Percentiles rank a stretch among this genome's conserved stretches.
Evolutionary conservation across 2,329 filamentous ascomycete genomes (phyloP).

Genomic region (Exophiala aquamarina): DNA sequence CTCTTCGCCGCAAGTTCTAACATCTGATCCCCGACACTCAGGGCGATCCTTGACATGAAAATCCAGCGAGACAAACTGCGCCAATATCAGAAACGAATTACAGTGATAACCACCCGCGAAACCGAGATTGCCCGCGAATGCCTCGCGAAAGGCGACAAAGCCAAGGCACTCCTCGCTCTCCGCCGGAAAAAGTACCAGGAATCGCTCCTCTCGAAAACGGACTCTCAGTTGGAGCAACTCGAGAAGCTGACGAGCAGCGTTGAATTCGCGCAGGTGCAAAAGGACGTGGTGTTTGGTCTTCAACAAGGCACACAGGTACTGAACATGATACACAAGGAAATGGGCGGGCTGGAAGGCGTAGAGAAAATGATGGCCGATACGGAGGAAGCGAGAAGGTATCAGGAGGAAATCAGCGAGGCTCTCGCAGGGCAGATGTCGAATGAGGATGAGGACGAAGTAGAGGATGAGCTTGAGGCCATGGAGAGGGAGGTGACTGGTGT

Average conservation of each 20-base stretch:
- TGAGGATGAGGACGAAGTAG: slow-evolving; percentile 95
- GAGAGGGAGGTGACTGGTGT: slow-evolving; percentile 59
- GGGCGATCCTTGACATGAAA: slow-evolving; percentile 96
- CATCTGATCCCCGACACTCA: slow-evolving; percentile 5
- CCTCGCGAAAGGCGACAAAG: slow-evolving; percentile 75
- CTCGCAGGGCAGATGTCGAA: slow-evolving; percentile 85
- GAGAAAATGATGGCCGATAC: slow-evolving; percentile 94
- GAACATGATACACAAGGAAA: slow-evolving; percentile 88
- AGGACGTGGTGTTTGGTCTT: slow-evolving; percentile 89
- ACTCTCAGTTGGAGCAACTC: slow-evolving; percentile 88
- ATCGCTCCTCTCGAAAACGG: slow-evolving; percentile 81
- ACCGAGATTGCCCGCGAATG: slow-evolving; percentile 83
- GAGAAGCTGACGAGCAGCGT: slow-evolving; percentile 85
- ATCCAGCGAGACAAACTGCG: slow-evolving; percentile 95
- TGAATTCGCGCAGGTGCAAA: slow-evolving; percentile 95
- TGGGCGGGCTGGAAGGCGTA: slow-evolving; percentile 90
- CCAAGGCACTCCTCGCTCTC: slow-evolving; percentile 79
- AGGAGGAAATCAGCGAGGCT: slow-evolving; percentile 93
- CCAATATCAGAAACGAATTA: slow-evolving; percentile 91
- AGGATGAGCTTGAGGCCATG: slow-evolving; percentile 86
- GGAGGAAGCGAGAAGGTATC: slow-evolving; percentile 87
- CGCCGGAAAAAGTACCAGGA: slow-evolving; percentile 97
- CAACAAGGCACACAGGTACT: slow-evolving; percentile 89
- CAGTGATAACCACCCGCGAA: slow-evolving; percentile 80
- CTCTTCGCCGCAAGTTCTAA: background rate